phyloP scores from a whole-genome alignment of 2,329 filamentous ascomycete genomes.

The Fusarium pseudonygamai region DNA sequence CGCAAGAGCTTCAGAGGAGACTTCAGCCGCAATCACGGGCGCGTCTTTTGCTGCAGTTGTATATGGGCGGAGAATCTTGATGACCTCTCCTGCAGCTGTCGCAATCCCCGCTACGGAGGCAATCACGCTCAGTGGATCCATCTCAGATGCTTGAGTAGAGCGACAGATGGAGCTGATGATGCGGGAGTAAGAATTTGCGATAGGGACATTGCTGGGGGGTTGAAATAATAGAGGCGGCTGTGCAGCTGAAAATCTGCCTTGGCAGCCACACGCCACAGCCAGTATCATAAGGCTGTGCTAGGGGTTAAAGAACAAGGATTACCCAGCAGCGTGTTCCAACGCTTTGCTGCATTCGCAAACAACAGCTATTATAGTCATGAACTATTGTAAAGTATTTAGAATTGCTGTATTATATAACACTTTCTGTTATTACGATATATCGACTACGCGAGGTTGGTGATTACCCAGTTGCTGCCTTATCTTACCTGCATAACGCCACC shows the following conservation, averaged over 20 bases:
- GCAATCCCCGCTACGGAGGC: not conserved
- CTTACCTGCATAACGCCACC: too few relatives aligned
- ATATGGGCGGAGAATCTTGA: not conserved
- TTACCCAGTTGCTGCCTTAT: too few relatives aligned
- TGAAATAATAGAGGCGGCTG: not conserved
- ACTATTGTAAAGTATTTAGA: too few relatives aligned
- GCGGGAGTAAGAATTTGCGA: not conserved
- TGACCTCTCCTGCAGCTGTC: not conserved
- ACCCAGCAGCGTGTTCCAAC: not conserved
- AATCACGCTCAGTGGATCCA: not conserved
- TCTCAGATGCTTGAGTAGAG: fast-evolving
- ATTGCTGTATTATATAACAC: too few relatives aligned
- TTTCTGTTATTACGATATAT: too few relatives aligned
- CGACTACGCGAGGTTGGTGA: too few relatives aligned
- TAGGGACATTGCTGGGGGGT: too few relatives aligned
- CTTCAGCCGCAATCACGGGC: not conserved
- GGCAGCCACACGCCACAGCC: not conserved
- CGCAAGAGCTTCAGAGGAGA: not conserved
- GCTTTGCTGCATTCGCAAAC: not conserved
- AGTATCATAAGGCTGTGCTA: not conserved
- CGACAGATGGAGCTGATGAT: fast-evolving
- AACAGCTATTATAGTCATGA: fast-evolving
- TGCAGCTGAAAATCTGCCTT: not conserved
- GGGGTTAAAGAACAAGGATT: not conserved
- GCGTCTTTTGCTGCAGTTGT: fast-evolving